A percentile compares a stretch with the other conserved stretches of the same genome.
Evolutionary conservation across 2,329 filamentous ascomycete genomes (phyloP).

Genomic region (Leptodontidium sp.): DNA sequence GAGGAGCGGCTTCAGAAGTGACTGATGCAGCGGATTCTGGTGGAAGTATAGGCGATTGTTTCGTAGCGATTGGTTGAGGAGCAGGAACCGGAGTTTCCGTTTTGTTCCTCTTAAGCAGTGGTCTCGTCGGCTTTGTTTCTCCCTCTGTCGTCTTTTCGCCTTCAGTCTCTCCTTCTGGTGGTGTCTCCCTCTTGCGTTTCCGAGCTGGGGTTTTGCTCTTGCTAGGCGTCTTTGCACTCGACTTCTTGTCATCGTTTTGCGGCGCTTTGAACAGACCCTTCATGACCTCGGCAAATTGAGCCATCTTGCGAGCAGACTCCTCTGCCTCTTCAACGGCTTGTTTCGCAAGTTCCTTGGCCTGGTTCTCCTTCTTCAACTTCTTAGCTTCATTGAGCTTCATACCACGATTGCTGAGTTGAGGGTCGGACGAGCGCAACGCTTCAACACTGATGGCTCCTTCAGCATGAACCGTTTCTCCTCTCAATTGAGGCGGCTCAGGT

Average conservation of each 20-base stretch:
- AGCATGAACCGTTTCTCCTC: constrained; percentile 56
- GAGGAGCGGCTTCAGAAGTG: constrained; percentile 31
- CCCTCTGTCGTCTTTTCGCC: constrained; percentile 36
- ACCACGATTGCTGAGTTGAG: constrained; percentile 72
- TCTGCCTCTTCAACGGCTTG: constrained; percentile 69
- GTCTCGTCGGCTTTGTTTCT: constrained; percentile 42
- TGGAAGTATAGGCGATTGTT: constrained; percentile 44
- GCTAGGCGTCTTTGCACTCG: constrained; percentile 23
- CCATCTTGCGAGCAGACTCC: constrained; percentile 62
- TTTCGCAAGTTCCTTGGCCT: constrained; percentile 70
- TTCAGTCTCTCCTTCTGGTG: constrained; percentile 31
- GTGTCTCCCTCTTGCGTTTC: constrained; percentile 46
- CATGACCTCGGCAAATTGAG: constrained; percentile 56
- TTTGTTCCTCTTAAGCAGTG: constrained; percentile 60
- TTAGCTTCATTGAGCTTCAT: constrained; percentile 84
- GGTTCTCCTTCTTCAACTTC: constrained; percentile 79
- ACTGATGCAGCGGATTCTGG: constrained; percentile 37
- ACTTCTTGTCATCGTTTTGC: constrained; percentile 36
- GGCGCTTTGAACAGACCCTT: constrained; percentile 49
- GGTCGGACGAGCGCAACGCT: constrained; percentile 63
- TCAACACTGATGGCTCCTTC: constrained; percentile 65
- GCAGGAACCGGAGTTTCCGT: constrained; percentile 65
- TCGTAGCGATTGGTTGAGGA: constrained; percentile 47
- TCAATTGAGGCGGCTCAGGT: constrained; percentile 44
- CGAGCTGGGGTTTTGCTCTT: constrained; percentile 34